phyloP scores from a whole-genome alignment of 2,329 filamentous ascomycete genomes.

The Teratosphaeria destructans region DNA sequence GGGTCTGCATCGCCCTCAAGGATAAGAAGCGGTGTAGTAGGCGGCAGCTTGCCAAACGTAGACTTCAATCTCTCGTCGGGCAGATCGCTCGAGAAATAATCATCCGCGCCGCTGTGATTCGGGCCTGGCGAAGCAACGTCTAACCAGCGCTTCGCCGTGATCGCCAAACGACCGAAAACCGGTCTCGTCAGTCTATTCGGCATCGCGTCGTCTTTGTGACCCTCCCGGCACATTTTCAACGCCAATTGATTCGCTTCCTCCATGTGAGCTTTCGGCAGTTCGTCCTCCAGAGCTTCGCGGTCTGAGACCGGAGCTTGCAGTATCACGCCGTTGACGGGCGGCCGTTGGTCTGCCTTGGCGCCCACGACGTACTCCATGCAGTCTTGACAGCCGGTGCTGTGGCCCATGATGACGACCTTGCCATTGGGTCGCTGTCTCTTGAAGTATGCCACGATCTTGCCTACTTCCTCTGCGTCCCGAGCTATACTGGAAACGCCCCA shows the following conservation, averaged over 20 bases:
- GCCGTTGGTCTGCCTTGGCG: conserved; percentile 28
- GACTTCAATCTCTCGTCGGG: conserved; percentile 43
- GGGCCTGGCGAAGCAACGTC: conserved; percentile 48
- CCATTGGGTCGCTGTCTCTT: conserved; percentile 29
- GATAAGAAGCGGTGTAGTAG: conserved; percentile 47
- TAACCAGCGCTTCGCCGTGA: conserved; percentile 49
- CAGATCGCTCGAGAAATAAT: conserved; percentile 81
- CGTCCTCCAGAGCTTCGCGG: conserved; percentile 49
- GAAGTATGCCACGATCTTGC: conserved; percentile 42
- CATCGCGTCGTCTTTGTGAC: conserved; percentile 46
- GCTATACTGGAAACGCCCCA: conserved; percentile 46
- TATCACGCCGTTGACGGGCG: conserved; percentile 60
- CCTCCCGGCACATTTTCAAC: conserved; percentile 44
- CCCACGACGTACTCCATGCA: conserved; percentile 51
- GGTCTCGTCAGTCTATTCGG: conserved; percentile 25
- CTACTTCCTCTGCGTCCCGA: conserved; percentile 46
- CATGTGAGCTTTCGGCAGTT: conserved; percentile 36
- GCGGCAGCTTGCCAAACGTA: conserved; percentile 56
- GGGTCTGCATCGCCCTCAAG: conserved; percentile 58
- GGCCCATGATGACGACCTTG: conserved; percentile 58
- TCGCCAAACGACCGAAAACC: conserved; percentile 28
- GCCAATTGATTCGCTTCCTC: conserved; percentile 36
- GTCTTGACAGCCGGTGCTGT: conserved; percentile 61
- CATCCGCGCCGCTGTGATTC: conserved; percentile 58
- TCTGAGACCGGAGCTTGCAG: conserved; percentile 74